Percentiles rank a stretch among this genome's conserved stretches.
These are phyloP conservation scores for Tylopilus sp. DNA, from an alignment of 768 basidiomycete species.

Conservation along the genomic window DNA sequence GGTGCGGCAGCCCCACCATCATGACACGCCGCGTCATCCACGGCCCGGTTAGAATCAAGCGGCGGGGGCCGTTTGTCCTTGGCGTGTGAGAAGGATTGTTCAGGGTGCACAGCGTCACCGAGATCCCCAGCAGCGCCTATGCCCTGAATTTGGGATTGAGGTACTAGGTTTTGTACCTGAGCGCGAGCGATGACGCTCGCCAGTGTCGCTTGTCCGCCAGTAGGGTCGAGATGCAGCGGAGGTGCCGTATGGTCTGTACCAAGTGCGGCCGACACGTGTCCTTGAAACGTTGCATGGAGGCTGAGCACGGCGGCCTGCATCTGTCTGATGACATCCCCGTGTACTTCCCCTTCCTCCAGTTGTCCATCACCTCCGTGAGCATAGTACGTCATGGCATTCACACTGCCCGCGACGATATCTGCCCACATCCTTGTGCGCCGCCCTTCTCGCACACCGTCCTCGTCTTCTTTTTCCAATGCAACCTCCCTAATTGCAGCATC, in stretches of 20 bases:
- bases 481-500: conserved; percentile 62
- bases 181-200: conserved; percentile 73
- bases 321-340: conserved; percentile 41
- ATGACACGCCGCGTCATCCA: conserved; percentile 6
- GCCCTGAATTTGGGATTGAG: conserved; percentile 13
- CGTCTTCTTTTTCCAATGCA: conserved; percentile 39
- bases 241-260: conserved; percentile 37
- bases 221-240: conserved; percentile 38
- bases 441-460: conserved; percentile 46
- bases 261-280: conserved; percentile 53
- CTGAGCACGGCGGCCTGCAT: conserved; percentile 52
- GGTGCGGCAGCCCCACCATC: conserved; percentile 21
- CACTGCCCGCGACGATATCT: conserved; percentile 46
- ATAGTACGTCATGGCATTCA: conserved; percentile 6
- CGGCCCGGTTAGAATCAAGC: conserved; percentile 5
- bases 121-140: neutral
- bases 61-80: conserved; percentile 4
- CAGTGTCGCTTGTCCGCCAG: conserved; percentile 61
- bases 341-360: conserved; percentile 63
- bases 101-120: conserved; percentile 7
- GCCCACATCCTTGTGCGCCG: conserved; percentile 63
- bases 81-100: conserved; percentile 7
- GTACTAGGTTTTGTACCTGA: conserved; percentile 47
- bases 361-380: conserved; percentile 23
- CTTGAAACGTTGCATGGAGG: conserved; percentile 54